phyloP scores from a whole-genome alignment of 2,329 filamentous ascomycete species.

The Escovopsis sp. region DNA sequence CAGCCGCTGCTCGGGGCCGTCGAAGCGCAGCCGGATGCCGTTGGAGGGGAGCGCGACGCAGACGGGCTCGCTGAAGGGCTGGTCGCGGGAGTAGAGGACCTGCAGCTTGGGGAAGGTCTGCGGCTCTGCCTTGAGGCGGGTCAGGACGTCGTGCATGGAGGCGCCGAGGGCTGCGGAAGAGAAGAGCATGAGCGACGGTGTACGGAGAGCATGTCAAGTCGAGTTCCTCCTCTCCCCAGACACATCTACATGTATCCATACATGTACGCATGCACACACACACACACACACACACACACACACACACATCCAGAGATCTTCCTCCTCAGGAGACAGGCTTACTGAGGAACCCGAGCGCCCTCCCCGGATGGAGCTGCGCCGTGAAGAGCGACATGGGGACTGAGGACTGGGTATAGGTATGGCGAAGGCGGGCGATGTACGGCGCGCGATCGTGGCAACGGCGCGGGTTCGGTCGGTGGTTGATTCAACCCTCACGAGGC shows the following conservation, averaged over 20 bases:
- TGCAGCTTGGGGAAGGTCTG: slow-evolving; percentile 71
- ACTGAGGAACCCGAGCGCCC: slow-evolving; percentile 48
- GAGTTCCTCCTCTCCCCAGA: no score
- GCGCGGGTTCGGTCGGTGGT: background rate
- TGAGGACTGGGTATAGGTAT: background rate
- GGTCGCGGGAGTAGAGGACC: slow-evolving; percentile 59
- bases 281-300: no score
- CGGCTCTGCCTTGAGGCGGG: slow-evolving; percentile 75
- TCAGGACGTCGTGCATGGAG: slow-evolving; percentile 79
- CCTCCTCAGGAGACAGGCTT: slow-evolving; percentile 5
- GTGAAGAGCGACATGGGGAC: slow-evolving; percentile 32
- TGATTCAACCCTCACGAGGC: background rate
- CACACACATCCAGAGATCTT: no score
- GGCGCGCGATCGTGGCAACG: background rate
- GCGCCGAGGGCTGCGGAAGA: slow-evolving; percentile 59
- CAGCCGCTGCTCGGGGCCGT: slow-evolving; percentile 81
- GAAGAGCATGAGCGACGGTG: background rate
- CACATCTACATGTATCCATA: no score
- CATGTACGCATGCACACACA: no score
- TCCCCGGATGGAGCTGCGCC: slow-evolving; percentile 50
- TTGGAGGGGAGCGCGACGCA: slow-evolving; percentile 66
- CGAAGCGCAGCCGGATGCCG: slow-evolving; percentile 79
- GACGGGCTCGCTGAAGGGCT: slow-evolving; percentile 62
- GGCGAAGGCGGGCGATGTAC: background rate
- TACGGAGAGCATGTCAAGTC: no score